Conservation (phyloP, 2,329 filamentous ascomycete species). For the Venturia nashicola region DNA sequence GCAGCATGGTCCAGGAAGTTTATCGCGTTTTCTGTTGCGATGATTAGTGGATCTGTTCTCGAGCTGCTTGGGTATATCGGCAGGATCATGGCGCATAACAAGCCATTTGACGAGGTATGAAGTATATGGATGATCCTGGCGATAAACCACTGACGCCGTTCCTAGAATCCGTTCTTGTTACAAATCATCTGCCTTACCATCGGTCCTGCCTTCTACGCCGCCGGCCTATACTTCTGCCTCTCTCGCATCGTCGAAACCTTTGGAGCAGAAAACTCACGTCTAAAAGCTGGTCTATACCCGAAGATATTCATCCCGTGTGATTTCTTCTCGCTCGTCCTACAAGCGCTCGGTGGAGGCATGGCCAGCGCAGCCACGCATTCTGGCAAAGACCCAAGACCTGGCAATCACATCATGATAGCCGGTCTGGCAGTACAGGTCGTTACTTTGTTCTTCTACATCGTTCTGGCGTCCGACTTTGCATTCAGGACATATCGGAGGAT, state of each 20-base stretch:
- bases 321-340: slow-evolving; percentile 31
- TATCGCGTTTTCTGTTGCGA: slow-evolving; percentile 32
- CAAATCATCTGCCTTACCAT: slow-evolving; percentile 52
- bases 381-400: slow-evolving; percentile 21
- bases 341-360: slow-evolving; percentile 32
- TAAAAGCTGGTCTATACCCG: slow-evolving; percentile 33
- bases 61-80: slow-evolving; percentile 53
- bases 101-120: slow-evolving; percentile 39
- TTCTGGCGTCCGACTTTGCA: slow-evolving; percentile 26
- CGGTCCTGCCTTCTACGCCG: slow-evolving; percentile 44
- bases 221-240: slow-evolving; percentile 55
- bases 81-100: slow-evolving; percentile 42
- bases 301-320: slow-evolving; percentile 40
- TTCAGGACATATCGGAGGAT: slow-evolving; percentile 1
- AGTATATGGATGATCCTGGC: not conserved
- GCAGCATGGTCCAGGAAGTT: slow-evolving; percentile 25
- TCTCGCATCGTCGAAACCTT: slow-evolving; percentile 29
- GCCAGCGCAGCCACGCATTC: slow-evolving; percentile 23
- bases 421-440: slow-evolving; percentile 32
- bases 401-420: slow-evolving; percentile 33
- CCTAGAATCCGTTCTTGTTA: slow-evolving; percentile 48
- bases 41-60: slow-evolving; percentile 43
- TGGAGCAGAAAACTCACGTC: slow-evolving; percentile 27
- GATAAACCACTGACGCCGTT: not conserved
- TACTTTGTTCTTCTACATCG: slow-evolving; percentile 30